Conservation (phyloP, 2,329 filamentous ascomycete genomes). For the Penicillium sp. region DNA sequence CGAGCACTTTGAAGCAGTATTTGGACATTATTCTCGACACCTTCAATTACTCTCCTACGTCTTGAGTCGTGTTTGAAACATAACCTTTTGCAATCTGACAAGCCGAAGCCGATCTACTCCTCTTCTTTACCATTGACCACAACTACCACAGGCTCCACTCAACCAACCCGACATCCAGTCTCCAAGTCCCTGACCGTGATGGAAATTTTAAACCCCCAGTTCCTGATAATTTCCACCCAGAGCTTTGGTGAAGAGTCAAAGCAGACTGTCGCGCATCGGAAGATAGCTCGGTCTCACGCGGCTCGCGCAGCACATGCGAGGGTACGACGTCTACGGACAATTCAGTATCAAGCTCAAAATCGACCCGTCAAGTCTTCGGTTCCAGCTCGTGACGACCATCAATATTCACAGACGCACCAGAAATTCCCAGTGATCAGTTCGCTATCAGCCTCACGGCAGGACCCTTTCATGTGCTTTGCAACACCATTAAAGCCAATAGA, state of each 20-base stretch:
- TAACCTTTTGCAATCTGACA: no score
- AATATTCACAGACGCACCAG: background rate
- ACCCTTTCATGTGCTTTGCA: slow-evolving; percentile 15
- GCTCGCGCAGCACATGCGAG: slow-evolving; percentile 16
- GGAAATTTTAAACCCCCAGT: background rate
- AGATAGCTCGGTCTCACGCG: slow-evolving; percentile 14
- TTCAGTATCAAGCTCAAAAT: slow-evolving; percentile 18
- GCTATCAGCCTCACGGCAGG: slow-evolving; percentile 7
- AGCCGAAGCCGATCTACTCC: no score
- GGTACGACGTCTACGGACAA: slow-evolving; percentile 12
- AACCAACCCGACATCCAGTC: no score
- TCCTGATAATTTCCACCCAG: slow-evolving; percentile 2
- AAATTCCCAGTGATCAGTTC: background rate
- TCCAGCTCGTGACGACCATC: no score
- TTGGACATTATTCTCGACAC: no score
- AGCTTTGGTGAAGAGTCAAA: background rate
- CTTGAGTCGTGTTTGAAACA: no score
- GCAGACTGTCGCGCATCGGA: slow-evolving; percentile 4
- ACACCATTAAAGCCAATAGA: slow-evolving; percentile 8
- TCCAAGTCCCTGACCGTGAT: no score
- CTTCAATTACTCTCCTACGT: no score
- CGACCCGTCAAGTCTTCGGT: background rate
- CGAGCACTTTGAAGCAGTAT: no score
- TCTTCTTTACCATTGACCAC: no score
- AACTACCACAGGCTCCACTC: no score